Evolutionary conservation across 441 rosid species (phyloP).

Genomic region (Populus hybrid): DNA sequence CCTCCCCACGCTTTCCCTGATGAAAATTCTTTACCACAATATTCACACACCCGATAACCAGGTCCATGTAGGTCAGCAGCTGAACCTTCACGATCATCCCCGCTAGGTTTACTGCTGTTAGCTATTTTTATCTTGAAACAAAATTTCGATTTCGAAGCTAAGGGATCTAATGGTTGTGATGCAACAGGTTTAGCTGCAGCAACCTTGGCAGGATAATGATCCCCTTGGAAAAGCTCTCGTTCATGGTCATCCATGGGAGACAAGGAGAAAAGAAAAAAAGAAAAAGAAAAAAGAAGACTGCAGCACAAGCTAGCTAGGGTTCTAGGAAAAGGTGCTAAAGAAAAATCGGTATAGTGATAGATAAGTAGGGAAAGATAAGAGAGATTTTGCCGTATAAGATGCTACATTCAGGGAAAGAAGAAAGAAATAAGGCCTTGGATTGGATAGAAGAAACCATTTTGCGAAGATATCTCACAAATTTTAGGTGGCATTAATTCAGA

Average conservation of each 20-base stretch:
- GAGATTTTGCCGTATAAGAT: neutral
- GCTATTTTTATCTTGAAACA: constrained; percentile 4
- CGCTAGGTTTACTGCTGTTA: neutral
- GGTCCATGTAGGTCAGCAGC: neutral
- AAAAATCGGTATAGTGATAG: neutral
- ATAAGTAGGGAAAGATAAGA: neutral
- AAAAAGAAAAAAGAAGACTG: neutral
- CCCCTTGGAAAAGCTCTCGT: neutral
- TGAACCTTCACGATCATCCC: neutral
- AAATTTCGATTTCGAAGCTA: neutral
- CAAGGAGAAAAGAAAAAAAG: neutral
- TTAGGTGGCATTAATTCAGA: neutral
- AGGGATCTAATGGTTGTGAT: neutral
- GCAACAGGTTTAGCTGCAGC: neutral
- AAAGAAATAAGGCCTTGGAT: neutral
- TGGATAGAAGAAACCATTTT: neutral
- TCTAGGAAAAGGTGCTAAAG: neutral
- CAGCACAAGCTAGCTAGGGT: neutral
- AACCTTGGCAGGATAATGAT: neutral
- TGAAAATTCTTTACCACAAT: constrained; percentile 20
- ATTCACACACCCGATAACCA: constrained; percentile 14
- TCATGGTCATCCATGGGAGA: constrained; percentile 1
- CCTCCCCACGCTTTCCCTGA: constrained; percentile 29
- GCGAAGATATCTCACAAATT: constrained; percentile 4
- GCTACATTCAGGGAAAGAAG: neutral